A percentile compares a stretch with the other conserved stretches of the same genome.
Evolutionary conservation across 129 eudicot genomes (phyloP).

Genomic region (Dittrichia graveolens): DNA sequence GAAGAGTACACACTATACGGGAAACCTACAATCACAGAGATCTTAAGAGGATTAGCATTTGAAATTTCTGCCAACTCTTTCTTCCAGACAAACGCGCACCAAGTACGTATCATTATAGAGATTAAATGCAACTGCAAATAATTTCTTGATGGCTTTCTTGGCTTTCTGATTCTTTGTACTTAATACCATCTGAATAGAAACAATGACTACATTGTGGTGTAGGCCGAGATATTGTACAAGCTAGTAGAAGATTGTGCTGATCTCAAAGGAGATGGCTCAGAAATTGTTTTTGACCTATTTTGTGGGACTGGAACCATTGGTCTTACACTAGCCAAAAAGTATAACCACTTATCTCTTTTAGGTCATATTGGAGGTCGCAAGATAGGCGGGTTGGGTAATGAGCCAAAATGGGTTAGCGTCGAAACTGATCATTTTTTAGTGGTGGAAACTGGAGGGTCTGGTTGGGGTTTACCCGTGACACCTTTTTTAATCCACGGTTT

Average conservation of each 20-base stretch:
- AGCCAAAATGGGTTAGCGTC: no score
- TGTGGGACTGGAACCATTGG: constrained; percentile 99
- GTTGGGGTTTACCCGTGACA: no score
- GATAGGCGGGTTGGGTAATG: no score
- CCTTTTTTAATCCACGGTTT: no score
- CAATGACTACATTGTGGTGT: constrained; percentile 26
- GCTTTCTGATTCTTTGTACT: constrained; percentile 2
- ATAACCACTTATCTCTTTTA: not conserved
- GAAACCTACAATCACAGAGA: constrained; percentile 76
- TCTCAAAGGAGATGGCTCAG: constrained; percentile 89
- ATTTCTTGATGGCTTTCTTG: constrained; percentile 14
- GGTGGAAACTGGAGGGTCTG: no score
- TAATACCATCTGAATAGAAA: not conserved
- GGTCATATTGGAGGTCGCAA: not conserved
- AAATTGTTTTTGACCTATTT: constrained; percentile 81
- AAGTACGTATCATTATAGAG: constrained; percentile 48
- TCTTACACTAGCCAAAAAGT: constrained; percentile 86
- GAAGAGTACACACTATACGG: constrained; percentile 80
- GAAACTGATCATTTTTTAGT: no score
- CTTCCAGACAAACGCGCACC: constrained; percentile 92
- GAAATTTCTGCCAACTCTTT: constrained; percentile 95
- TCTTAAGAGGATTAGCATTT: constrained; percentile 72
- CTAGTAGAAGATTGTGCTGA: constrained; percentile 79
- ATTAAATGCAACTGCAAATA: not conserved
- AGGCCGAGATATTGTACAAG: constrained; percentile 88